A percentile compares a stretch with the other conserved stretches of the same genome.
These are phyloP conservation scores for Theobroma cacao DNA, from an alignment of 345 rosid species.

Conservation along the genomic window DNA sequence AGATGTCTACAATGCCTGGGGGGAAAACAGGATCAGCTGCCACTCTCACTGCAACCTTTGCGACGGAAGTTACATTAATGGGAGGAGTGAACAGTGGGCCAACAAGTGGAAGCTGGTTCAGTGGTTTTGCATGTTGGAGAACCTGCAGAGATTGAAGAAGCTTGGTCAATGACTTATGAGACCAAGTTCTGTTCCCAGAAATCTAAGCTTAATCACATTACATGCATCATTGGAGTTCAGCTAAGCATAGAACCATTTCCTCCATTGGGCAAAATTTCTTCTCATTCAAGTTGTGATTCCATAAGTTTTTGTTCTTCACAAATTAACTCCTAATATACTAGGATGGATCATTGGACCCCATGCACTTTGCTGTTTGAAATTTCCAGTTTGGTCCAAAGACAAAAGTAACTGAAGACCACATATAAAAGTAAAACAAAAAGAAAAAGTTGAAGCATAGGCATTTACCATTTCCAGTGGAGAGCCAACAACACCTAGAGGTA, in stretches of 20 bases:
- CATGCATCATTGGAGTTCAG: background rate
- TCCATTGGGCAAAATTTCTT: background rate
- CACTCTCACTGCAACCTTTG: conserved; percentile 46
- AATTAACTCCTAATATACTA: background rate
- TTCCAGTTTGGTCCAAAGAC: background rate
- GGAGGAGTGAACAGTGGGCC: conserved; percentile 58
- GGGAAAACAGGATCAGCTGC: conserved; percentile 68
- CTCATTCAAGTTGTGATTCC: background rate
- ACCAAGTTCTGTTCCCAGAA: background rate
- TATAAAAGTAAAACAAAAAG: background rate
- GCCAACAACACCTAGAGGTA: conserved; percentile 84
- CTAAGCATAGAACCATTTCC: background rate
- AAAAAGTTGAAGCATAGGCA: background rate
- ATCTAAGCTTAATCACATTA: background rate
- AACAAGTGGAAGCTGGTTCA: conserved; percentile 56
- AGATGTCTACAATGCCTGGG: conserved; percentile 59
- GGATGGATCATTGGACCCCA: background rate
- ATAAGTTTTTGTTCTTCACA: background rate
- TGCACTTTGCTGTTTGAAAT: background rate
- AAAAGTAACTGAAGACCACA: background rate
- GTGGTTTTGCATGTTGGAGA: conserved; percentile 62
- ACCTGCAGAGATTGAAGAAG: conserved; percentile 28
- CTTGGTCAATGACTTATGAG: background rate
- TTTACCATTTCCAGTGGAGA: conserved; percentile 90
- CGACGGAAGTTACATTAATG: conserved; percentile 40